These are phyloP conservation scores for Lipomyces spencermartinsiae DNA, from an alignment of 805 yeast species.

Conservation along the genomic window DNA sequence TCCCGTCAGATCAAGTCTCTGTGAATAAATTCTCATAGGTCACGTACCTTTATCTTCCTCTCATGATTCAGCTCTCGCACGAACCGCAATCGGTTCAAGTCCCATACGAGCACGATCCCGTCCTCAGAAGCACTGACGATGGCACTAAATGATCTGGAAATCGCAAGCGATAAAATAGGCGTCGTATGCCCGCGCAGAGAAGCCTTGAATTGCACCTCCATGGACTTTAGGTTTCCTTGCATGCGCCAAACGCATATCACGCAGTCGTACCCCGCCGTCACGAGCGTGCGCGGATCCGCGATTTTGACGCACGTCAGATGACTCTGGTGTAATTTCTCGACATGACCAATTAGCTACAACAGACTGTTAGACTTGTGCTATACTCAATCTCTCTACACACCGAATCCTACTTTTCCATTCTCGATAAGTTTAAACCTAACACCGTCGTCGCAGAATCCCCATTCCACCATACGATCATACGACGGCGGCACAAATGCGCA, in stretches of 20 bases:
- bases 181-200: slow-evolving; percentile 65
- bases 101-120: slow-evolving; percentile 71
- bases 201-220: slow-evolving; percentile 35
- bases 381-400: too few relatives aligned
- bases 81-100: slow-evolving; percentile 58
- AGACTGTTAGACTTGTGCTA: background rate
- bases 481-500: slow-evolving; percentile 34
- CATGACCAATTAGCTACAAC: slow-evolving; percentile 33
- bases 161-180: slow-evolving; percentile 54
- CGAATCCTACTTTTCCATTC: slow-evolving; percentile 31
- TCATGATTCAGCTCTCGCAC: slow-evolving; percentile 49
- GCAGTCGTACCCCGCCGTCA: slow-evolving; percentile 37
- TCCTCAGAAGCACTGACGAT: slow-evolving; percentile 60
- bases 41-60: slow-evolving; percentile 20
- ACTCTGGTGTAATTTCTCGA: slow-evolving; percentile 34
- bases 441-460: slow-evolving; percentile 40
- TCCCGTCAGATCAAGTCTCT: background rate
- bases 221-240: slow-evolving; percentile 29
- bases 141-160: slow-evolving; percentile 60
- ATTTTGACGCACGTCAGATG: slow-evolving; percentile 32
- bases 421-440: slow-evolving; percentile 38
- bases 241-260: slow-evolving; percentile 51
- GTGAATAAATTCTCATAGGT: background rate
- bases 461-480: slow-evolving; percentile 38
- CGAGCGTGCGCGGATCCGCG: slow-evolving; percentile 37